Evolutionary conservation across 257 asterid genomes (phyloP), one percentile per base, ranked within the genome.

Genomic region (Nicotiana tabacum): DNA sequence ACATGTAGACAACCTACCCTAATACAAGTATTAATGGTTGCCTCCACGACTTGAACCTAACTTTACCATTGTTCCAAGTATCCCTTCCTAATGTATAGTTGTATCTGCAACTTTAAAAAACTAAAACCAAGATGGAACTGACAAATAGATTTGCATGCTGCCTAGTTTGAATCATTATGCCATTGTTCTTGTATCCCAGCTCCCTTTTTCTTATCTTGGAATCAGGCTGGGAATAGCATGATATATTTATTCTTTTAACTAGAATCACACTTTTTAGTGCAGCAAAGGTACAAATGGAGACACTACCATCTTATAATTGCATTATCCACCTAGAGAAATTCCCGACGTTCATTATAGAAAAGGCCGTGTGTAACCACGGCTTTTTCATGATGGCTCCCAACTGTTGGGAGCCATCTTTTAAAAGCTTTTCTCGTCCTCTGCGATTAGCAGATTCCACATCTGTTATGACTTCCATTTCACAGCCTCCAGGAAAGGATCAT

Each of bases 331-430:
- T 74, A 13, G 39, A 48, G 11, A 74, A 48, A 15, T 74, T 48
- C 0, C 33, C 57, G 0, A 77, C 2, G 2, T 91, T 90, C 82
- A 77, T 10, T 2, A 43, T 91, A 18, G 92, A 88, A 66, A 82
- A 17, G 35, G 90, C 87, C 1, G 88, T 91, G 1, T 91, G 94
- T 86, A 91, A 91, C 57, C 94, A 91, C 24, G 94, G 93, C 1
- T 90, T 88, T 77, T 91, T 91, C 77, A 91, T 91, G 94, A 89
- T 91, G 93, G 87, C 91, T 84, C 94, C 93, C 9, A 91, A 91
- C 55, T 43, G 2, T n/a, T 91, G 93, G 91, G 85, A 83, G 9
- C 84, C 91, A 0, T 51, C 80, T 0, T 33, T 62, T 0, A 88
- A 85, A 16, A 33, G 78, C 9, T 77, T 90, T 21, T 27, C 56